Conservation (phyloP, 208 protist species). For the Ichthyophonus hoferi region DNA sequence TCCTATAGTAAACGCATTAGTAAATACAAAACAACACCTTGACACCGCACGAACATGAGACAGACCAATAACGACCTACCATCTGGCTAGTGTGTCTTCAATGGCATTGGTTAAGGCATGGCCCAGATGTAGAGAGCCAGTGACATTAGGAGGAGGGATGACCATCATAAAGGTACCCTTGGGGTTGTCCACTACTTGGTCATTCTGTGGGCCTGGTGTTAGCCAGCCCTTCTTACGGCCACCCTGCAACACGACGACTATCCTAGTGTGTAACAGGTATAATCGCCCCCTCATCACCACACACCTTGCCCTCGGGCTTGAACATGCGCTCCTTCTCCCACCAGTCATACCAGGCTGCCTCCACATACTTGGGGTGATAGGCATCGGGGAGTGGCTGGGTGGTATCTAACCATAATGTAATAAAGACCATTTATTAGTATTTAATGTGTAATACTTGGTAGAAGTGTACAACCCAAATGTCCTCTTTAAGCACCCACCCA, state of each 20-base stretch:
- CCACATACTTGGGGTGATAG: slow-evolving; percentile 86
- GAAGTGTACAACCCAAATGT: neutral
- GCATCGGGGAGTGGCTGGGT: slow-evolving; percentile 5
- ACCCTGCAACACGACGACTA: neutral
- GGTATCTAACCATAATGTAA: neutral
- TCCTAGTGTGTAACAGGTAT: too few species aligned
- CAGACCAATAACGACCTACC: slow-evolving; percentile 78
- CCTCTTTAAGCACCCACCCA: neutral
- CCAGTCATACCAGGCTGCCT: slow-evolving; percentile 91
- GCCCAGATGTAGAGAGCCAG: slow-evolving; percentile 96
- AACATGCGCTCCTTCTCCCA: slow-evolving; percentile 94
- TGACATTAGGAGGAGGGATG: slow-evolving; percentile 99
- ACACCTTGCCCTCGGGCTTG: slow-evolving; percentile 56
- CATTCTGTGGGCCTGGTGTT: neutral
- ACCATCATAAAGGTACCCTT: slow-evolving; percentile 65
- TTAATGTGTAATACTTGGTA: too few species aligned
- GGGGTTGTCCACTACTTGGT: slow-evolving; percentile 19
- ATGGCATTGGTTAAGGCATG: slow-evolving; percentile 92
- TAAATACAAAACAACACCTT: too few species aligned
- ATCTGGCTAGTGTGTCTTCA: slow-evolving; percentile 88
- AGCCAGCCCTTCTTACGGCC: neutral
- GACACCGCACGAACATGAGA: too few species aligned
- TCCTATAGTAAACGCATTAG: too few species aligned
- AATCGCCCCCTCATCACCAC: too few species aligned
- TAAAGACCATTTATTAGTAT: too few species aligned